Evolutionary conservation across 768 basidiomycete species (phyloP), one percentile per base, ranked within the genome.

Genomic region (Leccinum variicolor): DNA sequence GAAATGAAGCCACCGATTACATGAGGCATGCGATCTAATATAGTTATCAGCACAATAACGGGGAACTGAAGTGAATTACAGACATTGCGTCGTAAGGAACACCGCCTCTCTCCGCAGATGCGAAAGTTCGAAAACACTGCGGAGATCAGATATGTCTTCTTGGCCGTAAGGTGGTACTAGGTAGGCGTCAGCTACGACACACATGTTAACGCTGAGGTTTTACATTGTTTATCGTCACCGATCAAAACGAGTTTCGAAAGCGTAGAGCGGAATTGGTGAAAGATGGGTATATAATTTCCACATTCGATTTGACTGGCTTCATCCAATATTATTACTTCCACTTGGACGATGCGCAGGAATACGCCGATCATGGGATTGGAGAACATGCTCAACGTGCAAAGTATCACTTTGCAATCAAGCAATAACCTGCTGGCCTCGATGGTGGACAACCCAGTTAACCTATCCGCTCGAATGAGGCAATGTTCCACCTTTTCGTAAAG

Each of bases 21-120:
- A 59, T 83, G 81, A 39, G 91, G 91, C 89, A 93, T 90, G 5
- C 92, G 85, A 63, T 93, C 92, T 93, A 56, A 3, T n/a, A 17
- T 54, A 36, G 54, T 11, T 33, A 39, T 59, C 14, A 17, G 15
- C 36, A 34, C 52, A 36, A 25, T 6, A 15, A 14, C 9, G 21
- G 21, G 45, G 17, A 14, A 51, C 21, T 43, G 17, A 10, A 15
- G 15, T 23, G 2, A 10, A 28, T 39, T 45, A 69, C 82, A 66
- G 69, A 90, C 91, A 93, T 73, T 92, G 91, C 0, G 79, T 89
- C 64, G 89, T 73, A 6, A 93, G 74, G 64, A 91, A 84, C 4
- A 79, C 41, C 0, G 78, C 77, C 34, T 72, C 64, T 14, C 69
- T 66, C 2, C 71, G 72, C 14, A 93, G 75, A 69, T 92, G 89